Evolutionary conservation across 2,329 filamentous ascomycete genomes (phyloP).

Genomic region (Emmonsia crescens): DNA sequence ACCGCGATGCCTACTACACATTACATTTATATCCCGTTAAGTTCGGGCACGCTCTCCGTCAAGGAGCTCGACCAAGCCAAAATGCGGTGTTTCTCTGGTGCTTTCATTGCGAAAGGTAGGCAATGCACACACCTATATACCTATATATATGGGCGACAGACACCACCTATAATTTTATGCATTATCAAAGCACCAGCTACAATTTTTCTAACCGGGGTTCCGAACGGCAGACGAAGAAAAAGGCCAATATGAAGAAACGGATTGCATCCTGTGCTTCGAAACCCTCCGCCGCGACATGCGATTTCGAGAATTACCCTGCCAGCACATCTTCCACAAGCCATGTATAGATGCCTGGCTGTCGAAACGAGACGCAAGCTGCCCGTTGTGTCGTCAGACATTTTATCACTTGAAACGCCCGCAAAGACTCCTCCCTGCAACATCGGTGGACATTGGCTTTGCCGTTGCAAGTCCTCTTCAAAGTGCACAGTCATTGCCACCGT

Average conservation of each 20-base stretch:
- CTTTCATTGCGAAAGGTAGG: background rate
- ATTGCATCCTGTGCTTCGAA: slow-evolving; percentile 4
- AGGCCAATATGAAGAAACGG: background rate
- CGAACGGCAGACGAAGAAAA: background rate
- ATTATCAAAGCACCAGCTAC: background rate
- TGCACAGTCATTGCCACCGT: background rate
- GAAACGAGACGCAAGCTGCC: slow-evolving; percentile 2
- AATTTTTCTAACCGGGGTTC: background rate
- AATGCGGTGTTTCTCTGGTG: background rate
- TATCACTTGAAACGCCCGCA: slow-evolving; percentile 2
- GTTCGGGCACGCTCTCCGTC: background rate
- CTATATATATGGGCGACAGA: no score
- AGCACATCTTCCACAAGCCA: slow-evolving; percentile 5
- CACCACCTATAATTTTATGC: background rate
- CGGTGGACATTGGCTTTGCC: background rate
- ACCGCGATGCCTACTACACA: background rate
- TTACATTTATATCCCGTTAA: background rate
- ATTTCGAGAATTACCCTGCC: slow-evolving; percentile 4
- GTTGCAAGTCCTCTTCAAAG: background rate
- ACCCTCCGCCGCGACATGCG: background rate
- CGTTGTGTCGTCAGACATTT: slow-evolving; percentile 1
- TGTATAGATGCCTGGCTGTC: slow-evolving; percentile 2
- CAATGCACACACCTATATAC: no score
- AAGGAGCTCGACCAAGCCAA: background rate
- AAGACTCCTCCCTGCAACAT: background rate